Evolutionary conservation across 345 rosid species (phyloP).

Genomic region (Populus simonii): DNA sequence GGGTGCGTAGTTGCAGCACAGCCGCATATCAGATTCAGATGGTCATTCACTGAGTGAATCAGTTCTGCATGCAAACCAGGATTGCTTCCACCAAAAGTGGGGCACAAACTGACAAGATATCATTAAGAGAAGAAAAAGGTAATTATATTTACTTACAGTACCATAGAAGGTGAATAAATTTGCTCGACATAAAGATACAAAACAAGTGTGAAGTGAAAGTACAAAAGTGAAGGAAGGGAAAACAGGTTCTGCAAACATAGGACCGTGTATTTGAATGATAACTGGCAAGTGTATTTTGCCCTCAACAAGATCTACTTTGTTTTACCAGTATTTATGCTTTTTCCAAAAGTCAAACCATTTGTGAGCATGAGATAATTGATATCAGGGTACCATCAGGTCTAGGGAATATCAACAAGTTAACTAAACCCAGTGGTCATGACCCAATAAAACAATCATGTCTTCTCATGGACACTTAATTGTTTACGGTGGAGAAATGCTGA

Average conservation of each 20-base stretch:
- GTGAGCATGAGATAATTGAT: background rate
- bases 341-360: background rate
- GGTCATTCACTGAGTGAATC: constrained; percentile 72
- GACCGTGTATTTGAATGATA: background rate
- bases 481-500: background rate
- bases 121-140: background rate
- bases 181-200: background rate
- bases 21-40: constrained; percentile 75
- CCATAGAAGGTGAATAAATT: background rate
- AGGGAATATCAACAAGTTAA: background rate
- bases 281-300: background rate
- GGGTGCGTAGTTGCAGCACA: constrained; percentile 58
- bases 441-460: background rate
- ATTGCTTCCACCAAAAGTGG: constrained; percentile 89
- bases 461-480: background rate
- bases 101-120: constrained; percentile 50
- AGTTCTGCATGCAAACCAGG: constrained; percentile 77
- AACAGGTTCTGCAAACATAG: background rate
- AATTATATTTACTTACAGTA: background rate
- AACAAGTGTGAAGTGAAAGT: background rate
- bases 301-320: background rate
- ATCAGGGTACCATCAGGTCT: background rate
- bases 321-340: background rate
- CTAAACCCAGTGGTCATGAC: background rate
- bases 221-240: background rate